phyloP scores from a whole-genome alignment of 1,284 basidiomycete genomes.

The Ganoderma sinense region DNA sequence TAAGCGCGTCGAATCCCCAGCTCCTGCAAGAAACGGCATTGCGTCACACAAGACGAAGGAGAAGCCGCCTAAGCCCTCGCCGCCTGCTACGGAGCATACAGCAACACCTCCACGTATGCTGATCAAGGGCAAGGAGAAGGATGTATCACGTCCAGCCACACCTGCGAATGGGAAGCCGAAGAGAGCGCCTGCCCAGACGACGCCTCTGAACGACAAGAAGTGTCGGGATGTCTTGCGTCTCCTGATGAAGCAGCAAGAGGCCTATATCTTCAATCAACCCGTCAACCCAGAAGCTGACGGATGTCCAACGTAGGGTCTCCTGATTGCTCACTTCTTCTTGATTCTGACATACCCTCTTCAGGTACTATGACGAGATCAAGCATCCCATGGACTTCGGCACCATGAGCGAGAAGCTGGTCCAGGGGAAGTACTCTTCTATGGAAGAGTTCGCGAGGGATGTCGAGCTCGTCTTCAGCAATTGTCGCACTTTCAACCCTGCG shows the following conservation, averaged over 20 bases:
- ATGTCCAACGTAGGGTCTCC: slow-evolving; percentile 79
- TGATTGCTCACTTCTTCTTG: slow-evolving; percentile 12
- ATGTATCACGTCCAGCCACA: slow-evolving; percentile 34
- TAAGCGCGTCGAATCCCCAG: slow-evolving; percentile 22
- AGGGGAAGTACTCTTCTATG: slow-evolving; percentile 78
- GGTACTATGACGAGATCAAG: slow-evolving; percentile 93
- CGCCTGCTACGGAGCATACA: slow-evolving; percentile 41
- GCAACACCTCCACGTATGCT: slow-evolving; percentile 37
- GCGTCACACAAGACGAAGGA: slow-evolving; percentile 40
- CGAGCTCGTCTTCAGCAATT: slow-evolving; percentile 89
- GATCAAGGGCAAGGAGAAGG: slow-evolving; percentile 68
- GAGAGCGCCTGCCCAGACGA: slow-evolving; percentile 48
- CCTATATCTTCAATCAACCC: slow-evolving; percentile 82
- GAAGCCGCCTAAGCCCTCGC: slow-evolving; percentile 43
- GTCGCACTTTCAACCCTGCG: slow-evolving; percentile 88
- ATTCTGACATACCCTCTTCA: slow-evolving; percentile 40
- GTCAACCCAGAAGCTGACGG: slow-evolving; percentile 88
- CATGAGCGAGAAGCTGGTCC: slow-evolving; percentile 75
- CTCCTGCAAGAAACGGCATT: slow-evolving; percentile 28
- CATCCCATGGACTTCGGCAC: slow-evolving; percentile 96
- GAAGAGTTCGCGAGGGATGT: slow-evolving; percentile 86
- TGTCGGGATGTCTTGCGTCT: slow-evolving; percentile 77
- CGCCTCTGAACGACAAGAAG: slow-evolving; percentile 80
- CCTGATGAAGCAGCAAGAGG: slow-evolving; percentile 74
- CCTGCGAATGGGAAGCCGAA: slow-evolving; percentile 49